These are phyloP conservation scores for Skeletonema costatum DNA, from an alignment of 108 stramenopile genomes.

Conservation along the genomic window DNA sequence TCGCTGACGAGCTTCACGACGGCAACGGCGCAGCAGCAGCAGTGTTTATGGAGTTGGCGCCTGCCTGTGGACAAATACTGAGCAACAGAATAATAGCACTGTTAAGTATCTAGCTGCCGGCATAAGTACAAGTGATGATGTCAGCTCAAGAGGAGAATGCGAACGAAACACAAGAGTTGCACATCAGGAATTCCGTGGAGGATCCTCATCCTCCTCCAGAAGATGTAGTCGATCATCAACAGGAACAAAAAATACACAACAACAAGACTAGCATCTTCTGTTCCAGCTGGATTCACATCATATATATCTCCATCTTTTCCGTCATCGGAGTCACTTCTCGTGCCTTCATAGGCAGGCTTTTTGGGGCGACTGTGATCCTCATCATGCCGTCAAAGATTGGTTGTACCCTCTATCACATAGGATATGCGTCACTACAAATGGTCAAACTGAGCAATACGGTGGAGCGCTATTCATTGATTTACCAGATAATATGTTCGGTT, in stretches of 20 bases:
- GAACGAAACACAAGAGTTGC: neutral
- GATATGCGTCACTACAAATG: constrained; percentile 70
- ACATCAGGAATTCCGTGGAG: neutral
- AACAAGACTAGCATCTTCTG: neutral
- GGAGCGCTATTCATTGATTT: constrained; percentile 75
- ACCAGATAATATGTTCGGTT: constrained; percentile 71
- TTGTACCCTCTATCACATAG: constrained; percentile 46
- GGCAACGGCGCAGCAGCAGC: too few species aligned
- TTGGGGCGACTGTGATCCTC: constrained; percentile 70
- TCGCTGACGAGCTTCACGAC: too few species aligned
- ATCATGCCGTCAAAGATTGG: constrained; percentile 47
- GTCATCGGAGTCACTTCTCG: constrained; percentile 54
- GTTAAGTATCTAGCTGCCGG: neutral
- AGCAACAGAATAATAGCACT: too few species aligned
- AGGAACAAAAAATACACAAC: neutral
- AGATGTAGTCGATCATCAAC: neutral
- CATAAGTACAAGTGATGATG: neutral
- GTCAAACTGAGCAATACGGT: constrained; percentile 63
- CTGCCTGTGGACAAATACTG: too few species aligned
- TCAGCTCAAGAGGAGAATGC: neutral
- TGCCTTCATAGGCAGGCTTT: constrained; percentile 57
- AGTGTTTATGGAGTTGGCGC: too few species aligned
- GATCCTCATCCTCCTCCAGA: neutral
- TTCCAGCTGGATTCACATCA: constrained; percentile 13
- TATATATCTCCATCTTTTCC: constrained; percentile 59